A percentile compares a stretch with the other conserved stretches of the same genome.
These are phyloP conservation scores for Rhododendron molle DNA, from an alignment of 148 eudicot species.

Conservation along the genomic window DNA sequence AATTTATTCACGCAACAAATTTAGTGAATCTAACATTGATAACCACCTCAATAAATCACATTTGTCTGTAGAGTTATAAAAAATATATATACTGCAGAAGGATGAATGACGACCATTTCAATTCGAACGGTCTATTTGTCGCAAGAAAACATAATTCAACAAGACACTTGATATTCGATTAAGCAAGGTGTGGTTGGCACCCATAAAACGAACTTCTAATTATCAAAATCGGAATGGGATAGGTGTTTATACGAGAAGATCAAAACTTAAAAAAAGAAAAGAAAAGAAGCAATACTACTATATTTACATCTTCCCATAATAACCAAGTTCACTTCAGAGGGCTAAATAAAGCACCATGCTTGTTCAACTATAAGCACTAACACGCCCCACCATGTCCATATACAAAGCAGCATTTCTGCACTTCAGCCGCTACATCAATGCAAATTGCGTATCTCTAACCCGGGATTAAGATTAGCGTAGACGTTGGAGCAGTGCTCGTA, in stretches of 20 bases:
- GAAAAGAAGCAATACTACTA: neutral
- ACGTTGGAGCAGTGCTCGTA: too few species aligned
- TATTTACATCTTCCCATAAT: neutral
- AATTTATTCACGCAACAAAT: too few species aligned
- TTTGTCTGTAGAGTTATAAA: too few species aligned
- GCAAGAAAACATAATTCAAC: neutral
- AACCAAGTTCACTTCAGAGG: neutral
- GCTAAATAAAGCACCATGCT: neutral
- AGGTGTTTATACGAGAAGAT: too few species aligned
- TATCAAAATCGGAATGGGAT: too few species aligned
- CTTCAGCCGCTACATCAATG: slow-evolving; percentile 23
- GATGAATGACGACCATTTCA: too few species aligned
- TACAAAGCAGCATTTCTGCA: neutral
- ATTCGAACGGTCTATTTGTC: neutral
- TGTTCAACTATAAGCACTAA: neutral
- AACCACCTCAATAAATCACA: too few species aligned
- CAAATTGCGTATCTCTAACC: slow-evolving; percentile 59
- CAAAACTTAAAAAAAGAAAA: too few species aligned
- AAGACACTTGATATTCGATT: neutral
- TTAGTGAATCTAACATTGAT: too few species aligned
- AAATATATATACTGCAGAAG: too few species aligned
- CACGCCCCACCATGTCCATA: neutral
- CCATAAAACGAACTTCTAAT: too few species aligned
- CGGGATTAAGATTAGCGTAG: slow-evolving; percentile 52
- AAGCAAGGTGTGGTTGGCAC: too few species aligned